Evolutionary conservation across 768 basidiomycete species (phyloP), one percentile per base, ranked within the genome.

Genomic region (Collybia mongolica): DNA sequence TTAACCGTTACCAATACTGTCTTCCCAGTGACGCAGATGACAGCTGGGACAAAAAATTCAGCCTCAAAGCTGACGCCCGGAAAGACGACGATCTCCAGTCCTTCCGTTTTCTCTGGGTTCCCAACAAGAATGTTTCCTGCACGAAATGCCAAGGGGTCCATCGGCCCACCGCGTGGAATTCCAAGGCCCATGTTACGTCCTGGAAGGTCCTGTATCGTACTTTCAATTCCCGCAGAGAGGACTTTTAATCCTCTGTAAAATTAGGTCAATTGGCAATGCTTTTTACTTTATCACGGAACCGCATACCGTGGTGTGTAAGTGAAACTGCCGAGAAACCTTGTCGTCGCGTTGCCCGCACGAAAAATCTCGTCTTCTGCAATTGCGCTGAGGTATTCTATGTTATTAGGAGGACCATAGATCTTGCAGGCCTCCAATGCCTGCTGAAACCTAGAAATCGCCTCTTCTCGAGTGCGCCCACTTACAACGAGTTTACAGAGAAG

Each of bases 401-500:
- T 88, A 54, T 83, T 86, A 0, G 82, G 74, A 2, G 84, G 82
- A 0, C 86, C 86, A 12, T 68, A 65, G 1, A 88, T 70, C 53
- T 72, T 68, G 29, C 68, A 71, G 18, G 64, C 57, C 0, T 63
- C 46, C 14, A 86, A 57, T 0, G 73, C 72, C 7, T 61, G 43
- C 0, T 54, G 26, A 51, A 87, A 72, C 20, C 79, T 66, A 1
- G 55, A 44, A 6, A 81, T 61, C 0, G 81, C 79, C 46, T 78
- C 72, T 3, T 69, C 61, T 29, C 84, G 71, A 0, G 73, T 70
- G 1, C 59, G 14, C 0, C 74, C 83, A 1, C 71, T 69, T 3
- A 82, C 81, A 17, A 88, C 73, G 9, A 87, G 54, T 63, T 89
- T 89, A 58, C 72, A 77, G 3, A 85, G 66, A 0, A 85, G 69